Conservation (phyloP, 73 alveolate genomes). For the Tetrahymena malaccensis region DNA sequence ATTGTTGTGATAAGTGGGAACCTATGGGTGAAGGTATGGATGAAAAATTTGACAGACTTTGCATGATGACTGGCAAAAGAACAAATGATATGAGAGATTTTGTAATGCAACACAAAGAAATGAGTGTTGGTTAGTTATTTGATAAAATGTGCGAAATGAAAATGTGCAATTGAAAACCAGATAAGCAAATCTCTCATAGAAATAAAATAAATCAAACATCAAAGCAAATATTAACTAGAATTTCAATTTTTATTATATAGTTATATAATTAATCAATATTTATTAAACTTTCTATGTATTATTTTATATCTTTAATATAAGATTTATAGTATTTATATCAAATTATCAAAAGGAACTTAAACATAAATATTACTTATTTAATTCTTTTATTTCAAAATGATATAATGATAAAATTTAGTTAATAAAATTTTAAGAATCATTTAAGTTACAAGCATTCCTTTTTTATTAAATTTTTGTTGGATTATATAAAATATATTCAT, state of each 20-base stretch:
- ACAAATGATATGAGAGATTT: not conserved
- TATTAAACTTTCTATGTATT: not conserved
- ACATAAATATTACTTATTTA: too few relatives aligned
- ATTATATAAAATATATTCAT: too few relatives aligned
- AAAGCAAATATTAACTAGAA: not conserved
- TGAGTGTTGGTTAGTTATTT: not conserved
- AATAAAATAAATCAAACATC: not conserved
- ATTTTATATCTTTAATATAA: not conserved
- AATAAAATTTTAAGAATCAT: too few relatives aligned
- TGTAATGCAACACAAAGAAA: not conserved
- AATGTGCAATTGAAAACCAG: not conserved
- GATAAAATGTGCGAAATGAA: not conserved
- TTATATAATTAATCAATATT: not conserved
- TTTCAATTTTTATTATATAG: not conserved
- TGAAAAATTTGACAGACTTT: not conserved
- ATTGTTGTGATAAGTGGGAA: not conserved
- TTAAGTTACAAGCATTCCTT: too few relatives aligned
- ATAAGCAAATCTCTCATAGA: not conserved
- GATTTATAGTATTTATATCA: not conserved
- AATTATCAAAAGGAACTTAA: not conserved
- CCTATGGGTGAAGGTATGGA: not conserved
- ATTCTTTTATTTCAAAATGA: too few relatives aligned
- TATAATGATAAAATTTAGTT: too few relatives aligned
- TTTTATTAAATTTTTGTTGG: too few relatives aligned
- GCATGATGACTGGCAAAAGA: not conserved